Conservation (phyloP, 768 basidiomycete genomes). For the Royoungia palumana region DNA sequence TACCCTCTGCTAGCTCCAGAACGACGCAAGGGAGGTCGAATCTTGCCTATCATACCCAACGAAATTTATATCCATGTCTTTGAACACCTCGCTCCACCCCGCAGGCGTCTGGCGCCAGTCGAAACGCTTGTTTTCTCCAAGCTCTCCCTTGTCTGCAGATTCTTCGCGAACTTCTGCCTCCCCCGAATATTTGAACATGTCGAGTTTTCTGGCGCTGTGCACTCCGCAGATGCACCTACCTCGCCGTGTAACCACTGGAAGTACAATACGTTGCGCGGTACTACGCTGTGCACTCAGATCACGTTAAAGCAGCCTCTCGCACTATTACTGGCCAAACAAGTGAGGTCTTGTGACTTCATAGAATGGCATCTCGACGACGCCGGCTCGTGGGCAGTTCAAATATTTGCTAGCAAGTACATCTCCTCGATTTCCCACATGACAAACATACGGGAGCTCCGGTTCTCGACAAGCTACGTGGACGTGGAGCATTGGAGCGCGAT, state of each 20-base stretch:
- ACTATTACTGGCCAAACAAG: conserved; percentile 22
- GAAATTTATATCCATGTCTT: conserved; percentile 46
- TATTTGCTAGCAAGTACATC: too few relatives aligned
- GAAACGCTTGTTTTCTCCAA: conserved; percentile 7
- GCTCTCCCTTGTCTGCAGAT: conserved; percentile 42
- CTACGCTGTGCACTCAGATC: conserved; percentile 27
- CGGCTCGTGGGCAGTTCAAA: too few relatives aligned
- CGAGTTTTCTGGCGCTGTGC: conserved; percentile 19
- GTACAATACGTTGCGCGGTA: neutral
- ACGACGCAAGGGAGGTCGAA: conserved; percentile 7
- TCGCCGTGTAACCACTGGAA: too few relatives aligned
- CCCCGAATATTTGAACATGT: conserved; percentile 40
- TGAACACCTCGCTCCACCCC: conserved; percentile 25
- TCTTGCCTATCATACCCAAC: conserved; percentile 36
- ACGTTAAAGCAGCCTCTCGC: conserved; percentile 26
- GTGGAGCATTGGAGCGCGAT: too few relatives aligned
- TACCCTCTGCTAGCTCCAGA: conserved; percentile 23
- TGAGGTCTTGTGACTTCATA: too few relatives aligned
- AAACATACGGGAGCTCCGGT: too few relatives aligned
- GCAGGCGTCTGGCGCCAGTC: conserved; percentile 12
- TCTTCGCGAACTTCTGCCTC: conserved; percentile 38
- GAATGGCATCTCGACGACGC: too few relatives aligned
- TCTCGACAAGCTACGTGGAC: too few relatives aligned
- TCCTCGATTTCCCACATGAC: too few relatives aligned
- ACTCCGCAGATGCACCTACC: neutral